Percentiles rank a stretch among this genome's conserved stretches.
phyloP scores from a whole-genome alignment of 2,329 filamentous ascomycete species.

The Pestalotiopsis sp. region DNA sequence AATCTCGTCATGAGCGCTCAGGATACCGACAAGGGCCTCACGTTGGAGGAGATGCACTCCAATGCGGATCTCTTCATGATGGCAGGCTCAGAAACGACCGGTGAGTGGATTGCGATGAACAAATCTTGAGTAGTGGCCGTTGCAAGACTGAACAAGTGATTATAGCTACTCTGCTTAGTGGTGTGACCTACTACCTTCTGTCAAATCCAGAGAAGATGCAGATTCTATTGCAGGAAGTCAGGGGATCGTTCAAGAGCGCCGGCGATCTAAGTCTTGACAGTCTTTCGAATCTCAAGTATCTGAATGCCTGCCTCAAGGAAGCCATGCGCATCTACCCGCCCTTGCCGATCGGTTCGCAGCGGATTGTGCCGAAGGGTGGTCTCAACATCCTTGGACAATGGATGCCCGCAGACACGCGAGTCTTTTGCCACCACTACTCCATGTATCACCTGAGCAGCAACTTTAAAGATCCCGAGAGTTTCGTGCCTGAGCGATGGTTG shows the following conservation, averaged over 20 bases:
- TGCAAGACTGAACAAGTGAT: neutral
- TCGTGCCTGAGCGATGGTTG: slow-evolving; percentile 21
- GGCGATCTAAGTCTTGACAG: slow-evolving; percentile 28
- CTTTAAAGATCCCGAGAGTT: slow-evolving; percentile 17
- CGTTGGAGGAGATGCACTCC: slow-evolving; percentile 17
- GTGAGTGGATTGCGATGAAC: slow-evolving; percentile 1
- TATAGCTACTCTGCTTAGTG: slow-evolving; percentile 34
- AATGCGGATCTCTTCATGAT: slow-evolving; percentile 16
- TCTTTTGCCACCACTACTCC: slow-evolving; percentile 19
- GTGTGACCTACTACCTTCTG: slow-evolving; percentile 26
- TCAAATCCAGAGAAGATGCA: slow-evolving; percentile 22
- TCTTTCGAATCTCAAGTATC: slow-evolving; percentile 20
- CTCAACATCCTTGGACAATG: slow-evolving; percentile 17
- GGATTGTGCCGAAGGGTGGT: slow-evolving; percentile 25
- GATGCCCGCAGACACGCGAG: slow-evolving; percentile 19
- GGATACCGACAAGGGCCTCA: slow-evolving; percentile 14
- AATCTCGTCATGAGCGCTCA: slow-evolving; percentile 20
- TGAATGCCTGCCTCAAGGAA: slow-evolving; percentile 28
- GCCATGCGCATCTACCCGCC: slow-evolving; percentile 24
- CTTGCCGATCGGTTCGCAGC: slow-evolving; percentile 19
- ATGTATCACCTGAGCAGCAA: slow-evolving; percentile 16
- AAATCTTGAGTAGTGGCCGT: slow-evolving; percentile 12
- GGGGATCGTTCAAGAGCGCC: slow-evolving; percentile 19
- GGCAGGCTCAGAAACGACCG: slow-evolving; percentile 14
- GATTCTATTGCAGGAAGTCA: slow-evolving; percentile 25